A percentile compares a stretch with the other conserved stretches of the same genome.
Conservation (phyloP, 2,329 filamentous ascomycete genomes). For the Biscogniauxia sp. region DNA sequence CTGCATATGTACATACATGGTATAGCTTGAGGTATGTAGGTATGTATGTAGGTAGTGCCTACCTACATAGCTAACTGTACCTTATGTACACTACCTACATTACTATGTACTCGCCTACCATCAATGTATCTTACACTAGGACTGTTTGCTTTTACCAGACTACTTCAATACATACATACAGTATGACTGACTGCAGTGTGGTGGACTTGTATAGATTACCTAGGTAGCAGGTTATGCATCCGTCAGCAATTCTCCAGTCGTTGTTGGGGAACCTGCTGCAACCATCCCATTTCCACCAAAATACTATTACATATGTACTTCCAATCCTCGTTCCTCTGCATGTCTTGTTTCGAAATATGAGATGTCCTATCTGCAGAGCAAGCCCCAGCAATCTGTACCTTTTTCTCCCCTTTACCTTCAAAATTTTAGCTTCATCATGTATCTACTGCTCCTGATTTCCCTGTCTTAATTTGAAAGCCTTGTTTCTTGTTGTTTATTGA, state of each 20-base stretch:
- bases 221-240: conserved; percentile 4
- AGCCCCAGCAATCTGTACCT: neutral
- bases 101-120: too few relatives aligned
- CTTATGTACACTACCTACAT: too few relatives aligned
- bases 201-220: too few relatives aligned
- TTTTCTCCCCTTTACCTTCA: neutral
- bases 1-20: too few relatives aligned
- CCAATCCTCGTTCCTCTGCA: conserved; percentile 12
- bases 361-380: conserved; percentile 10
- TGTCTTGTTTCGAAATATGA: conserved; percentile 20
- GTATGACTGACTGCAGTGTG: neutral
- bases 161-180: neutral
- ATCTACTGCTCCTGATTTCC: neutral
- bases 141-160: neutral
- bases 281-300: conserved; percentile 7
- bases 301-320: conserved; percentile 3
- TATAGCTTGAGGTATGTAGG: too few relatives aligned
- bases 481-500: neutral
- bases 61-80: too few relatives aligned
- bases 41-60: too few relatives aligned
- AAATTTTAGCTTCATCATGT: neutral
- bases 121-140: neutral
- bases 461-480: conserved; percentile 5
- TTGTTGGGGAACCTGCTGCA: conserved; percentile 10
- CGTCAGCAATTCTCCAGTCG: neutral